Evolutionary conservation across 352 stramenopile species (phyloP).

Genomic region (Phytopythium delawarense): DNA sequence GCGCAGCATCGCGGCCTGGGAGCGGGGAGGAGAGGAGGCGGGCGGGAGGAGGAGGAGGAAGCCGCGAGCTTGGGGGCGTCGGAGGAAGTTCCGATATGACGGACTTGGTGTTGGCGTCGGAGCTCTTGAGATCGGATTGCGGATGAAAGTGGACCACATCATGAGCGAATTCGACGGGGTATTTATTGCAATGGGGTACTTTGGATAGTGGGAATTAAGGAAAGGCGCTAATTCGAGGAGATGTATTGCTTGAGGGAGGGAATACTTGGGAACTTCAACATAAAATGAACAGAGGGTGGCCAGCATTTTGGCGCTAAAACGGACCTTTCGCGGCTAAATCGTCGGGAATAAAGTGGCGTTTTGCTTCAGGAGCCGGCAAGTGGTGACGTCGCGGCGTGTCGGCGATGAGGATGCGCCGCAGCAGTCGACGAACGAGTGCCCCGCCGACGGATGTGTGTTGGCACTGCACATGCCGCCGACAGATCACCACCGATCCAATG

Average conservation of each 20-base stretch:
- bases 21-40: not conserved
- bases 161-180: not conserved
- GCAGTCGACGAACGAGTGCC: not conserved
- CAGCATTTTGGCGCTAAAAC: not conserved
- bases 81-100: conserved; percentile 7
- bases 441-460: not conserved
- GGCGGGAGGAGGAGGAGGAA: conserved; percentile 14
- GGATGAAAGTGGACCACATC: not conserved
- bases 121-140: not conserved
- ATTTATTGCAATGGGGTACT: not conserved
- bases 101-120: not conserved
- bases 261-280: conserved; percentile 12
- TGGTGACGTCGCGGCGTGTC: conserved; percentile 1
- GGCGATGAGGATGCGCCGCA: not conserved
- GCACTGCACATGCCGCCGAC: not conserved
- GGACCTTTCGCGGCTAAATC: not conserved
- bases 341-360: not conserved
- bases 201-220: not conserved
- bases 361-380: not conserved
- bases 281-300: conserved; percentile 4
- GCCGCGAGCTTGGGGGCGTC: not conserved
- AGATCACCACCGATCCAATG: not conserved
- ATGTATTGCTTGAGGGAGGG: not conserved
- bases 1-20: conserved; percentile 10
- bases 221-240: not conserved